Base-by-base conservation (phyloP, 352 stramenopile species). In the Pythium coloratum region DNA sequence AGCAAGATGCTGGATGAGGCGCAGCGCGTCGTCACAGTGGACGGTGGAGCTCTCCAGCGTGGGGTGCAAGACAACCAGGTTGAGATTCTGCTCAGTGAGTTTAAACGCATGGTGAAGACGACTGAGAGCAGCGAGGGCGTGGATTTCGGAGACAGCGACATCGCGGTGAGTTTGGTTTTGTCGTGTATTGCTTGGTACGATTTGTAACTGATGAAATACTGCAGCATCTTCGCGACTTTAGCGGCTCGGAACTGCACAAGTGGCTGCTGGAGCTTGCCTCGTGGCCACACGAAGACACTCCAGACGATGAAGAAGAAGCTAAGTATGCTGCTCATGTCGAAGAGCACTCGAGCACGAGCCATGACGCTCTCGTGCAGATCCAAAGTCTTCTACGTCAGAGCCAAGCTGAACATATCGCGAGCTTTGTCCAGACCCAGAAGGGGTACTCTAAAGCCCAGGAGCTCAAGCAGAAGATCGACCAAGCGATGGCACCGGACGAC, bases 91-190 rank as follows among this genome's bases (percentile, higher is more conserved):
- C 49, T 85, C 44, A 36, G 47, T 14, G 77, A 77, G 67, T 78
- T 75, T 26, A 59, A 75, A 44, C 72, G 66, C 6, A 80, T 82
- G 70, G 49, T 78, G 16, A 79, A 75, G 34, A 38, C 64, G 6
- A 57, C 64, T 4, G 63, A 67, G 0, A 69, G 66, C 33, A 56
- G 62, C 14, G 72, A 80, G 14, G 54, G 62, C 33, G 68, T 85
- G 7, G 75, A 81, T 28, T 85, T 82, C 67, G 75, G 77, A 3
- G 75, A 78, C 36, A 68, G 56, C 16, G 75, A 85, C 38, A 70
- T 85, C 26, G 58, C 50, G 16, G 73, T 76, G 64, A 32, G 72
- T 69, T 33, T 36, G 14, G 33, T 59, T 1, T 20, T 60, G 2
- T 12, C 53, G 28, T 55, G 13, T 14, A 13, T 6, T 32, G 3